Evolutionary conservation across 768 basidiomycete genomes (phyloP).

Genomic region (Gymnopilus dilepis): DNA sequence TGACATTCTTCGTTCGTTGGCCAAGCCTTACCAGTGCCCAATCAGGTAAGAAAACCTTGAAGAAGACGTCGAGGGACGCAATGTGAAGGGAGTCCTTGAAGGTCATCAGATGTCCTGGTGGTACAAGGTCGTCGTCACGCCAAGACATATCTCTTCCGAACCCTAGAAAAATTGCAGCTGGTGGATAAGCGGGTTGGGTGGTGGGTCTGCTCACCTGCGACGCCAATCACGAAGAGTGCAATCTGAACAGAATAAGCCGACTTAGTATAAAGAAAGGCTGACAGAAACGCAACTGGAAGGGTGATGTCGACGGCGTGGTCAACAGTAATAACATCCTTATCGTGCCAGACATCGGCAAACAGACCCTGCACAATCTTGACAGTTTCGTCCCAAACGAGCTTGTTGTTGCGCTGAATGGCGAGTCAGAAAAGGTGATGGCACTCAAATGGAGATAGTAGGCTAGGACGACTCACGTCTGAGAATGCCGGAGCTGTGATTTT

Average conservation of each 20-base stretch:
- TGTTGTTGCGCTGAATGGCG: constrained; percentile 42
- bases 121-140: constrained; percentile 39
- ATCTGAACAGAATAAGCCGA: constrained; percentile 37
- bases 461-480: constrained; percentile 50
- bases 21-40: constrained; percentile 38
- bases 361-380: constrained; percentile 44
- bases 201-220: constrained; percentile 41
- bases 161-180: constrained; percentile 27
- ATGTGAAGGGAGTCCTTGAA: constrained; percentile 47
- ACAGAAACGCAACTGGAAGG: constrained; percentile 44
- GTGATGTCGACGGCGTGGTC: constrained; percentile 56
- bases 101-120: constrained; percentile 47
- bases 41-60: constrained; percentile 40
- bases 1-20: constrained; percentile 29
- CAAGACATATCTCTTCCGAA: constrained; percentile 55
- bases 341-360: constrained; percentile 51
- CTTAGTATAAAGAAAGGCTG: no score
- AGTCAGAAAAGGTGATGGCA: background rate
- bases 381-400: constrained; percentile 53
- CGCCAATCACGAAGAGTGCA: constrained; percentile 55
- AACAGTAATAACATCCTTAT: constrained; percentile 39
- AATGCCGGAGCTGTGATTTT: constrained; percentile 64
- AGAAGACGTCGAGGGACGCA: constrained; percentile 37
- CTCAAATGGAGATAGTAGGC: background rate
- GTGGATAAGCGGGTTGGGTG: background rate